phyloP scores from a whole-genome alignment of 2,329 filamentous ascomycete species.

The Aureobasidium zeae region DNA sequence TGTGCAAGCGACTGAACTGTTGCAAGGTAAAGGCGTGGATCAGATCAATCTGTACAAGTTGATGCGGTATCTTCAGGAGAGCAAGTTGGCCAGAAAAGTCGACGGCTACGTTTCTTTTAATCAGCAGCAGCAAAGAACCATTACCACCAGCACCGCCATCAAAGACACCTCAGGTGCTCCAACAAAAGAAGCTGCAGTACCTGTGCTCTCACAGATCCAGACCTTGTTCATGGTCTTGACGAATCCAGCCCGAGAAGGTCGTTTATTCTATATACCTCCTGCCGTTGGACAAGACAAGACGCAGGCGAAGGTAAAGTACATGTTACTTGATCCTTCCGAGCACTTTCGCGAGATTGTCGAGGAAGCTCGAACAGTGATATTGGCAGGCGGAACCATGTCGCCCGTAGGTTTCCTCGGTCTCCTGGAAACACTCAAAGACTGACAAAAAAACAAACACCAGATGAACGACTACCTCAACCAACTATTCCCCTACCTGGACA shows the following conservation, averaged over 20 bases:
- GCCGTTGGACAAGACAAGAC: conserved; percentile 37
- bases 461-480: conserved; percentile 84
- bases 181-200: conserved; percentile 33
- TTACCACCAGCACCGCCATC: conserved; percentile 5
- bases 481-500: conserved; percentile 67
- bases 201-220: conserved; percentile 54
- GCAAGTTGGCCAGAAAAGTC: conserved; percentile 87
- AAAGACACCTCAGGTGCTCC: background rate
- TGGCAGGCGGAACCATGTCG: conserved; percentile 96
- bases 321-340: conserved; percentile 82
- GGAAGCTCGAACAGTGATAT: conserved; percentile 73
- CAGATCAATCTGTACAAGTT: conserved; percentile 92
- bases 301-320: conserved; percentile 57
- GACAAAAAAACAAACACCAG: conserved; percentile 25
- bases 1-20: conserved; percentile 60
- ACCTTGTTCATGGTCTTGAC: conserved; percentile 71
- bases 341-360: conserved; percentile 84
- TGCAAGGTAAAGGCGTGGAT: conserved; percentile 78
- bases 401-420: conserved; percentile 48
- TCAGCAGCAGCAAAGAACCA: conserved; percentile 20
- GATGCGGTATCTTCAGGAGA: conserved; percentile 78
- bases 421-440: too few relatives aligned
- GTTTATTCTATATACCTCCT: conserved; percentile 52
- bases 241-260: conserved; percentile 65
- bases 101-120: conserved; percentile 69